Percentiles rank a stretch among this genome's conserved stretches.
Evolutionary conservation across 2,329 filamentous ascomycete genomes (phyloP).

Genomic region (Trichoderma afroharzianum): DNA sequence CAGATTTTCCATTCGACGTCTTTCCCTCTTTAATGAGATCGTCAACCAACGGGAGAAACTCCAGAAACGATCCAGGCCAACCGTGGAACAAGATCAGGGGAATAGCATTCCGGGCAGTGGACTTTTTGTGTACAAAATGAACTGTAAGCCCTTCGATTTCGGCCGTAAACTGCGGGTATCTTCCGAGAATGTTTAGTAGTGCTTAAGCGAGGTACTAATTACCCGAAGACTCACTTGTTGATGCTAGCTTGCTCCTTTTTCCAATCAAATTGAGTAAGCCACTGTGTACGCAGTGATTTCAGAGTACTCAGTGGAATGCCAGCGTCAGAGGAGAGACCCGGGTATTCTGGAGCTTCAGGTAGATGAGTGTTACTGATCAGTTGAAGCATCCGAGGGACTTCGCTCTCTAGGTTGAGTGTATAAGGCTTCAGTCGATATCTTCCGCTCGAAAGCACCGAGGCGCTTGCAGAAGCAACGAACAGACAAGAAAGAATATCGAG

Average conservation of each 20-base stretch:
- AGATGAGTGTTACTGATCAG: slow-evolving; percentile 19
- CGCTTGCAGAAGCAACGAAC: background rate
- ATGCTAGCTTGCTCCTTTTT: slow-evolving; percentile 19
- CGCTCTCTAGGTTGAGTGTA: background rate
- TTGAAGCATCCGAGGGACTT: slow-evolving; percentile 20
- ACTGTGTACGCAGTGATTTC: slow-evolving; percentile 17
- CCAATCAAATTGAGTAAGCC: slow-evolving; percentile 23
- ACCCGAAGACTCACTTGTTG: slow-evolving; percentile 18
- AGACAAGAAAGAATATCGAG: background rate
- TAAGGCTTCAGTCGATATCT: background rate
- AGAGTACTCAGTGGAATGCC: slow-evolving; percentile 20
- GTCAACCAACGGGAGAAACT: slow-evolving; percentile 32
- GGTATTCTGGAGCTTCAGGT: background rate
- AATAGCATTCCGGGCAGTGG: slow-evolving; percentile 28
- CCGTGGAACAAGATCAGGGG: slow-evolving; percentile 42
- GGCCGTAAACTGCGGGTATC: slow-evolving; percentile 19
- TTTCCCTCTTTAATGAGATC: background rate
- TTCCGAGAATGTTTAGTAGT: background rate
- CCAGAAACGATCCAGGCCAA: slow-evolving; percentile 44
- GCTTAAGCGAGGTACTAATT: background rate
- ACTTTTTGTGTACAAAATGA: slow-evolving; percentile 26
- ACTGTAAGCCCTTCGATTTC: slow-evolving; percentile 24
- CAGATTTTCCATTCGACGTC: background rate
- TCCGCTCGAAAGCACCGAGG: background rate
- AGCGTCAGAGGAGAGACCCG: background rate